Percentiles rank a stretch among this genome's conserved stretches.
phyloP scores from a whole-genome alignment of 2,329 filamentous ascomycete species.

The Aphanocladium album region DNA sequence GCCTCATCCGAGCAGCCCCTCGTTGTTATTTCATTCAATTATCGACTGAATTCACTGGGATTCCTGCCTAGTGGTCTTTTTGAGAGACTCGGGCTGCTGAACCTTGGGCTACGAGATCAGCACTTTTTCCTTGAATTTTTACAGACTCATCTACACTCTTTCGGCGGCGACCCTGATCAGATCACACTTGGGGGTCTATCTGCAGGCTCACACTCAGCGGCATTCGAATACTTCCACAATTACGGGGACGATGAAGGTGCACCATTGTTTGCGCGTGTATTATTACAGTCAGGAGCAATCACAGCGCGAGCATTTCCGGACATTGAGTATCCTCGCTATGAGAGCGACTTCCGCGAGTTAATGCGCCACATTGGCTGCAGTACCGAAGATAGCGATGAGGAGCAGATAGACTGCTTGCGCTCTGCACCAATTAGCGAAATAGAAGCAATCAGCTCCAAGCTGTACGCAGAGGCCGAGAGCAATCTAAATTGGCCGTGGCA shows the following conservation, averaged over 20 bases:
- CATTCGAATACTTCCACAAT: conserved; percentile 35
- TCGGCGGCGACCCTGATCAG: conserved; percentile 47
- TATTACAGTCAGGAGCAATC: conserved; percentile 33
- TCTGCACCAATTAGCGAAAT: conserved; percentile 31
- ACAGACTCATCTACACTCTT: conserved; percentile 44
- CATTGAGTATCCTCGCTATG: conserved; percentile 28
- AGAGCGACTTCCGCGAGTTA: conserved; percentile 27
- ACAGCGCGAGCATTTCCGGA: conserved; percentile 33
- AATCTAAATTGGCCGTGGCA: conserved; percentile 45
- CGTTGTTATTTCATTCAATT: conserved; percentile 40
- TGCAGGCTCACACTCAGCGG: conserved; percentile 41
- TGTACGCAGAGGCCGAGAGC: conserved; percentile 33
- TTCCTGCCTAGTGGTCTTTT: conserved; percentile 38
- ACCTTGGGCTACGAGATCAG: conserved; percentile 51
- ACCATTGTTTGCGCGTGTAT: conserved; percentile 29
- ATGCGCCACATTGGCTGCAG: conserved; percentile 25
- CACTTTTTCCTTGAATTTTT: conserved; percentile 49
- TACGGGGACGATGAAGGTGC: conserved; percentile 27
- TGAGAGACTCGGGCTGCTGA: conserved; percentile 35
- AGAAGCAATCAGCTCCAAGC: conserved; percentile 29
- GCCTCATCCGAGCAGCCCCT: conserved; percentile 33
- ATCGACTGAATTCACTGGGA: conserved; percentile 34
- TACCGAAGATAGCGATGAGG: conserved; percentile 22
- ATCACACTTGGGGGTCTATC: conserved; percentile 53
- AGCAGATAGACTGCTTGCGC: conserved; percentile 34